These are phyloP conservation scores for Ehretia macrophylla DNA, from an alignment of 257 asterid genomes.

Conservation along the genomic window DNA sequence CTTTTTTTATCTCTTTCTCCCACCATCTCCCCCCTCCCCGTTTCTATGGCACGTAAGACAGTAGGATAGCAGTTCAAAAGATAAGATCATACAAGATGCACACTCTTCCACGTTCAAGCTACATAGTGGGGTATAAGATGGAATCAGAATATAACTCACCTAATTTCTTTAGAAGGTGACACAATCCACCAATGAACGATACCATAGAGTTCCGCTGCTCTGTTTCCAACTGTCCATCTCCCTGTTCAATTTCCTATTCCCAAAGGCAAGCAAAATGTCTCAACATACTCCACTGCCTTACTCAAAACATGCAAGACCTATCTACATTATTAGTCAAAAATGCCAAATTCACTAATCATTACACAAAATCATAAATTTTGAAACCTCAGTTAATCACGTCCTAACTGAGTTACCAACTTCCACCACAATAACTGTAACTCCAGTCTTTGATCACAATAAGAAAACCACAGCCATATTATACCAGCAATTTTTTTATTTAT, in stretches of 20 bases:
- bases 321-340: not conserved
- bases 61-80: too few species aligned
- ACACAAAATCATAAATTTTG: too few species aligned
- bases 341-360: too few species aligned
- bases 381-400: not conserved
- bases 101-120: not conserved
- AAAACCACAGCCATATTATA: too few species aligned
- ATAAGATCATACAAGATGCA: too few species aligned
- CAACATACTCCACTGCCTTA: not conserved
- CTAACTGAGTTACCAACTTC: too few species aligned
- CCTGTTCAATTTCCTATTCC: constrained; percentile 40
- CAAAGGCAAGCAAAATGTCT: constrained; percentile 17
- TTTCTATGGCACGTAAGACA: too few species aligned
- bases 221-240: constrained; percentile 30
- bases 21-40: too few species aligned
- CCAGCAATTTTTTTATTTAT: too few species aligned
- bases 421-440: too few species aligned
- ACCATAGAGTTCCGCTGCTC: constrained; percentile 37
- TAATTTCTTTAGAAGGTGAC: constrained; percentile 57
- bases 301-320: not conserved
- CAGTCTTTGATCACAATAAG: too few species aligned
- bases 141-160: constrained; percentile 38
- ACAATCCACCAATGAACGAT: constrained; percentile 62
- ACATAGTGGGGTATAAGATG: not conserved
- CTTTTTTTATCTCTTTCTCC: too few species aligned